phyloP scores from a whole-genome alignment of 2,329 filamentous ascomycete genomes.

The Pseudofabraea citricarpa region DNA sequence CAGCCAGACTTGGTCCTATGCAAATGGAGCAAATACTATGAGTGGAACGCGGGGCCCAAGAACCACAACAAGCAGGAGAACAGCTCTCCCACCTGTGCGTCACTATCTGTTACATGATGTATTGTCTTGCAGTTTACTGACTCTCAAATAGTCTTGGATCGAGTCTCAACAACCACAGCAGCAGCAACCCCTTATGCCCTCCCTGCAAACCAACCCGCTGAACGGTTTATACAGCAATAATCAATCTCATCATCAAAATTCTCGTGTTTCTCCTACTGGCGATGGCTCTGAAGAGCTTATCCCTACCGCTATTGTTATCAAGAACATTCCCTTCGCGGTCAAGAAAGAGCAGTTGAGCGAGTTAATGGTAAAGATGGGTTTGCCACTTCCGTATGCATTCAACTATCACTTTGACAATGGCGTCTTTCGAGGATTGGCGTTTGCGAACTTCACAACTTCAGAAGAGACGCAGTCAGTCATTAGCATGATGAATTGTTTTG shows the following conservation, averaged over 20 bases:
- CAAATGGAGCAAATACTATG: slow-evolving; percentile 55
- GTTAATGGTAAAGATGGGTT: slow-evolving; percentile 89
- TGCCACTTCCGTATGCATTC: slow-evolving; percentile 95
- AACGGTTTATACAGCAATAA: slow-evolving; percentile 32
- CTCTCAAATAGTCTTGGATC: slow-evolving; percentile 51
- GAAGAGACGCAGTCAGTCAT: slow-evolving; percentile 93
- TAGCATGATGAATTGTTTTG: slow-evolving; percentile 89
- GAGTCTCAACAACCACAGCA: slow-evolving; percentile 48
- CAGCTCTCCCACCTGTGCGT: slow-evolving; percentile 71
- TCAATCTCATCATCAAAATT: slow-evolving; percentile 14
- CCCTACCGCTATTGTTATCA: slow-evolving; percentile 97
- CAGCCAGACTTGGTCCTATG: slow-evolving; percentile 74
- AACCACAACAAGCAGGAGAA: slow-evolving; percentile 46
- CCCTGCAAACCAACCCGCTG: slow-evolving; percentile 33
- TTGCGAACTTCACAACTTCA: slow-evolving; percentile 95
- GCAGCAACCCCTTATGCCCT: slow-evolving; percentile 38
- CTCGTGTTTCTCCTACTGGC: slow-evolving; percentile 13
- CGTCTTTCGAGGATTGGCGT: slow-evolving; percentile 91
- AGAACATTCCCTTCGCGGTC: slow-evolving; percentile 98
- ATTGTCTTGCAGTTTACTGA: slow-evolving; percentile 16
- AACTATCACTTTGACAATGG: slow-evolving; percentile 99
- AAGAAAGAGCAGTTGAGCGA: slow-evolving; percentile 93
- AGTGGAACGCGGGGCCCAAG: slow-evolving; percentile 58
- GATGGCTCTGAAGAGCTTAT: slow-evolving; percentile 72
- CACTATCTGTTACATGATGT: slow-evolving; percentile 6